phyloP scores from a whole-genome alignment of 169 alveolate genomes.

The Cyclospora cayetanensis region DNA sequence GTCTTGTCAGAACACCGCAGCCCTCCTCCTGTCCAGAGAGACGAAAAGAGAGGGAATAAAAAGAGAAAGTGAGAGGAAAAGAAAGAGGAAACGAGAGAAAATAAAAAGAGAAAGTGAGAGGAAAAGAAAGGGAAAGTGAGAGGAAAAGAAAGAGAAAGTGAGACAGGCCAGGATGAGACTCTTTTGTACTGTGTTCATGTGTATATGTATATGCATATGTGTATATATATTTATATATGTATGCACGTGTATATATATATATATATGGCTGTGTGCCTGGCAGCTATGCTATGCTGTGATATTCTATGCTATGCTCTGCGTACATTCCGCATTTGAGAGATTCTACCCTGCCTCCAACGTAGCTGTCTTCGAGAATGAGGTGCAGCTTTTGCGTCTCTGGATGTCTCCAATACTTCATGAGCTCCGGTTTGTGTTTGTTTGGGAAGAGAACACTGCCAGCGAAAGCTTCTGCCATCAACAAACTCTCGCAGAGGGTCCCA shows the following conservation, averaged over 20 bases:
- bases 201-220: constrained; percentile 72
- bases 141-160: not conserved
- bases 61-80: not conserved
- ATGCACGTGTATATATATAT: not conserved
- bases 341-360: constrained; percentile 98
- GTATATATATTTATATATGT: not conserved
- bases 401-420: constrained; percentile 86
- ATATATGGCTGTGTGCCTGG: not conserved
- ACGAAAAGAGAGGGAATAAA: not conserved
- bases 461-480: constrained; percentile 98
- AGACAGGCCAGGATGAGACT: not conserved
- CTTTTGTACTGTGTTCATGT: constrained; percentile 29
- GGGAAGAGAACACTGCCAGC: constrained; percentile 95
- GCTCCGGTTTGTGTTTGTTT: constrained; percentile 91
- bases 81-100: not conserved
- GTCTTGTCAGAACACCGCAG: not conserved
- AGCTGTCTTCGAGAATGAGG: constrained; percentile 87
- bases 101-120: not conserved
- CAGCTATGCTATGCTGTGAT: not conserved
- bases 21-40: not conserved
- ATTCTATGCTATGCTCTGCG: not conserved
- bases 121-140: not conserved
- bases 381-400: constrained; percentile 70
- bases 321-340: constrained; percentile 93
- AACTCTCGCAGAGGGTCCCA: constrained; percentile 99